A percentile compares a stretch with the other conserved stretches of the same genome.
phyloP scores from a whole-genome alignment of 1,284 basidiomycete genomes.

The Porogramme epimiltina region DNA sequence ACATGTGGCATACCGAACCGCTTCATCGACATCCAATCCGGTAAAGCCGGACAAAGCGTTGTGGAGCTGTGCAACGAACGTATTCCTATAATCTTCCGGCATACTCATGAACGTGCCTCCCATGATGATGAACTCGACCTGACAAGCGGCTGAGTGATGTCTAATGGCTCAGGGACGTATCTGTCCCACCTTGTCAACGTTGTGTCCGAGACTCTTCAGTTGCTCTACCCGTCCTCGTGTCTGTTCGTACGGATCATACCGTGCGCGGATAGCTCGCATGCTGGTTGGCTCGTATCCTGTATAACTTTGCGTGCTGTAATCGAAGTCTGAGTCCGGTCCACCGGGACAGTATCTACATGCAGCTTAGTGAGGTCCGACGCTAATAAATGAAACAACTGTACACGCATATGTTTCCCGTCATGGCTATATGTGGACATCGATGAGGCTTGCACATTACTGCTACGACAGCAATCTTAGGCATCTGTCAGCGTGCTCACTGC shows the following conservation, averaged over 20 bases:
- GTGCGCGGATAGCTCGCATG: conserved; percentile 97
- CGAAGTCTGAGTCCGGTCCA: conserved; percentile 99
- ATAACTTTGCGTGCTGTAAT: conserved; percentile 99
- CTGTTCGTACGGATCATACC: conserved; percentile 99
- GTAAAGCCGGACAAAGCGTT: conserved; percentile 97
- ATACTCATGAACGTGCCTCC: conserved; percentile 99
- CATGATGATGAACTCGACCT: conserved; percentile 99
- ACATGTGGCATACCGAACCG: conserved; percentile 66
- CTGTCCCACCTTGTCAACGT: conserved; percentile 85
- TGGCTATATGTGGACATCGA: conserved; percentile 98
- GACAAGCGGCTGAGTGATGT: conserved; percentile 3
- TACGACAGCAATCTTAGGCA: conserved; percentile 87
- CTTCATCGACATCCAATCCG: conserved; percentile 92
- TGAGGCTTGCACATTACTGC: conserved; percentile 99
- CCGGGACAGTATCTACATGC: conserved; percentile 91
- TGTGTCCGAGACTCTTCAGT: conserved; percentile 92
- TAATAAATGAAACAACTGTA: conserved; percentile 41
- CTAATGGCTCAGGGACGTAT: neutral
- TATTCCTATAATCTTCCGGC: conserved; percentile 92
- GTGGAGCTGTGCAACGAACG: conserved; percentile 95
- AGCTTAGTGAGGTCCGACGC: neutral
- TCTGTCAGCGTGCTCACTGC: conserved; percentile 10
- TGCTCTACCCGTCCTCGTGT: conserved; percentile 95
- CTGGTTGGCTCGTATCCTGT: conserved; percentile 98
- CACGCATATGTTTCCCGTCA: conserved; percentile 99